These are phyloP conservation scores for Ruellia speciosa DNA, from an alignment of 305 asterid genomes.

Conservation along the genomic window DNA sequence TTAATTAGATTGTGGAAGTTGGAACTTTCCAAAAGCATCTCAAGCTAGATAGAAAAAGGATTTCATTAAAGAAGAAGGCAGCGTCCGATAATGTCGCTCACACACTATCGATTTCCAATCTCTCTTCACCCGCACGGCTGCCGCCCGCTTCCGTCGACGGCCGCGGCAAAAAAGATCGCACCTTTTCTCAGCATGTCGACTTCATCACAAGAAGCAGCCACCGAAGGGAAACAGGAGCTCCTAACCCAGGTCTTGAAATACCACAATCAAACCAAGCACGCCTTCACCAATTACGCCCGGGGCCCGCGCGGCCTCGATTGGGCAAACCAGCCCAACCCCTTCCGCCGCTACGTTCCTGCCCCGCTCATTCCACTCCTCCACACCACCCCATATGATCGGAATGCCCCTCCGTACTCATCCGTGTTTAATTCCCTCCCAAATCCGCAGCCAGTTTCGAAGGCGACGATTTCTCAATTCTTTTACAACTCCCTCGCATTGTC, in stretches of 20 bases:
- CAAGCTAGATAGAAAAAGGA: not conserved
- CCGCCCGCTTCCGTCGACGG: constrained; percentile 19
- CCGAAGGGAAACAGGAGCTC: constrained; percentile 27
- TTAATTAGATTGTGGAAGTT: not conserved
- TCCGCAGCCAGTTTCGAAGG: constrained; percentile 44
- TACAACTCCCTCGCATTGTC: constrained; percentile 68
- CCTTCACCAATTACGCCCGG: constrained; percentile 61
- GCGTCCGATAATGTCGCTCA: constrained; percentile 26
- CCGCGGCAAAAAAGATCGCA: constrained; percentile 25
- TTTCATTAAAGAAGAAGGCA: not conserved
- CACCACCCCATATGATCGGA: constrained; percentile 19
- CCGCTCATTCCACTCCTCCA: constrained; percentile 56
- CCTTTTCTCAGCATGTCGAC: constrained; percentile 53
- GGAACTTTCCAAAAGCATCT: constrained; percentile 23
- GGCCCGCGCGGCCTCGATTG: constrained; percentile 91
- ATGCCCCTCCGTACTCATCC: constrained; percentile 40
- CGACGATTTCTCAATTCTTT: constrained; percentile 58
- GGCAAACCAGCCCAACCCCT: constrained; percentile 95
- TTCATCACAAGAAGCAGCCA: constrained; percentile 31
- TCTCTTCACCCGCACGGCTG: constrained; percentile 16
- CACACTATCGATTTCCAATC: constrained; percentile 29
- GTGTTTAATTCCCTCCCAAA: constrained; percentile 40
- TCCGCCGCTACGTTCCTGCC: constrained; percentile 71
- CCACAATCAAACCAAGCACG: constrained; percentile 76
- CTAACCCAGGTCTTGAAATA: constrained; percentile 47